phyloP scores from a whole-genome alignment of 495 filamentous ascomycete species.

The Haplographium delicatum region DNA sequence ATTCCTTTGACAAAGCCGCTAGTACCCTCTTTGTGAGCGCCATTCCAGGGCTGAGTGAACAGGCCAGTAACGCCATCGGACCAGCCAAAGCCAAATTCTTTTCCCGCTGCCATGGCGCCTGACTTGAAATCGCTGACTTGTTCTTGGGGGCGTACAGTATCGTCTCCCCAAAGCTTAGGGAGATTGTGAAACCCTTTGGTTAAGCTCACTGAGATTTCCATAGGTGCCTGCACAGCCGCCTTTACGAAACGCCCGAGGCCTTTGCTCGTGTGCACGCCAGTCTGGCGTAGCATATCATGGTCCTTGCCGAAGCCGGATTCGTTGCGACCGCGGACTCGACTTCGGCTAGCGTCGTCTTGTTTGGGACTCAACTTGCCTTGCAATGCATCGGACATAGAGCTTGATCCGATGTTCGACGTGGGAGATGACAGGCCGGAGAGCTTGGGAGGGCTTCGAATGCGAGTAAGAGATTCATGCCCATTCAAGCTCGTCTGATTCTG shows the following conservation, averaged over 20 bases:
- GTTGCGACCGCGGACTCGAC: slow-evolving; percentile 6
- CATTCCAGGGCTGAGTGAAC: slow-evolving; percentile 58
- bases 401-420: slow-evolving; percentile 7
- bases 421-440: slow-evolving; percentile 1
- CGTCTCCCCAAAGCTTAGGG: slow-evolving; percentile 36
- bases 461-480: slow-evolving; percentile 1
- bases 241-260: slow-evolving; percentile 6
- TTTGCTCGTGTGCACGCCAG: slow-evolving; percentile 5
- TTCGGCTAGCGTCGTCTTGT: slow-evolving; percentile 8
- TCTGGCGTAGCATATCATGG: slow-evolving; percentile 6
- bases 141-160: slow-evolving; percentile 5
- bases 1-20: slow-evolving; percentile 62
- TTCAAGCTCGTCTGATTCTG: slow-evolving; percentile 2
- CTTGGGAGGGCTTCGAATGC: neutral
- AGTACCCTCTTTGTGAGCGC: slow-evolving; percentile 50
- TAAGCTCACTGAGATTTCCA: neutral
- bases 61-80: slow-evolving; percentile 67
- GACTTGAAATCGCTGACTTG: slow-evolving; percentile 9
- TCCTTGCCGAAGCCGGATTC: slow-evolving; percentile 7
- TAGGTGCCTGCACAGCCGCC: slow-evolving; percentile 5
- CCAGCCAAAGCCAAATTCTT: slow-evolving; percentile 53
- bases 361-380: slow-evolving; percentile 7
- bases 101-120: neutral
- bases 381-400: slow-evolving; percentile 8
- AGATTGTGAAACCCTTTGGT: slow-evolving; percentile 50